Conservation (phyloP, 2,329 filamentous ascomycete genomes). For the Monilinia fructicola region DNA sequence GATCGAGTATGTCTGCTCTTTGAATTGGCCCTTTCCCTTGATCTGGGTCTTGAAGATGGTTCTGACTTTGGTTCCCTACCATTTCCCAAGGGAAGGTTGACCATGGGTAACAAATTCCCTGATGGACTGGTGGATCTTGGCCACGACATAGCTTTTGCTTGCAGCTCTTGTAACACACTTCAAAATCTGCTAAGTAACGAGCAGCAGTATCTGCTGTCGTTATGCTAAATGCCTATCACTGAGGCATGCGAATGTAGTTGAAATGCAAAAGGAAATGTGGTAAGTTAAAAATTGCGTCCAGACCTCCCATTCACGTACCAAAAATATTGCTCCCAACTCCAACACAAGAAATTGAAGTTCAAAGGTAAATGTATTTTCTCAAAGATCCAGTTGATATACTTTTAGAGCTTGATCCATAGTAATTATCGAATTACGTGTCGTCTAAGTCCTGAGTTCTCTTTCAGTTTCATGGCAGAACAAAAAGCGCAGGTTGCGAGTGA, state of each 20-base stretch:
- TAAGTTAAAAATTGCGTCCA: conserved; percentile 3
- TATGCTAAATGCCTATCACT: conserved; percentile 32
- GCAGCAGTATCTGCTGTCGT: conserved; percentile 41
- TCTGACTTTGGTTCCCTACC: conserved; percentile 31
- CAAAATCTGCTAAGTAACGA: conserved; percentile 27
- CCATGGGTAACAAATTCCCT: conserved; percentile 36
- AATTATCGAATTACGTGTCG: conserved; percentile 19
- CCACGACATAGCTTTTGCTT: conserved; percentile 37
- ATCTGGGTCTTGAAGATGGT: conserved; percentile 31
- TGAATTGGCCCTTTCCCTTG: conserved; percentile 33
- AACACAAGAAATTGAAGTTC: conserved; percentile 17
- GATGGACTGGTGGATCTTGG: conserved; percentile 37
- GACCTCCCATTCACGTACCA: background rate
- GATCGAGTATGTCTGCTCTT: conserved; percentile 37
- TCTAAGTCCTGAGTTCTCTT: background rate
- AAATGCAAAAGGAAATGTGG: conserved; percentile 3
- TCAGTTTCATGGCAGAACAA: conserved; percentile 6
- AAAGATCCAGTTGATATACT: conserved; percentile 2
- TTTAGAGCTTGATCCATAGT: conserved; percentile 15
- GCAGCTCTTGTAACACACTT: background rate
- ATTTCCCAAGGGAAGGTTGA: conserved; percentile 35
- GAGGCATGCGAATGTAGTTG: conserved; percentile 37
- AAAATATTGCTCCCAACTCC: conserved; percentile 15
- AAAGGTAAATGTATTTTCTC: background rate
- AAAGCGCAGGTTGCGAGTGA: conserved; percentile 7